phyloP scores from a whole-genome alignment of 192 early-diverging fungal species.

The Fimicolochytrium jonesii region DNA sequence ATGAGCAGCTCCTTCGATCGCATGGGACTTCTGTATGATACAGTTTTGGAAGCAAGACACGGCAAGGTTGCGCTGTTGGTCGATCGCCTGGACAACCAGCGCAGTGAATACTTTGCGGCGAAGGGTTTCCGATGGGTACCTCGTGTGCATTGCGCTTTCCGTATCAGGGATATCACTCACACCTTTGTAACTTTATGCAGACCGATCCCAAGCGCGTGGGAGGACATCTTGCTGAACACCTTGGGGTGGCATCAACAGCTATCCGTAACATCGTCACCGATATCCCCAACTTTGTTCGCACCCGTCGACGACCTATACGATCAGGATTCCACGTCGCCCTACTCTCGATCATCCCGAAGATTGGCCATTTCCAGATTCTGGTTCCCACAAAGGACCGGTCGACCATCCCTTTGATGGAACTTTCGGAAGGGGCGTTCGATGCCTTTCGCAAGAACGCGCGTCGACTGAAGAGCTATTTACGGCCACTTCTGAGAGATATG shows the following conservation, averaged over 20 bases:
- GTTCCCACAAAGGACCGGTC: constrained; percentile 5
- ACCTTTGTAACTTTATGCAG: neutral
- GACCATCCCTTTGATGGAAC: neutral
- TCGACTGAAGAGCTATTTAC: neutral
- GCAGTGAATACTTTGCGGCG: neutral
- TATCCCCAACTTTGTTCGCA: neutral
- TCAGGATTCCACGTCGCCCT: constrained; percentile 5
- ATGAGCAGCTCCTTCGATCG: constrained; percentile 7
- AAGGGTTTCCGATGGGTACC: constrained; percentile 13
- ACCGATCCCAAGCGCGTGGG: constrained; percentile 9
- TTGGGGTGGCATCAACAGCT: neutral
- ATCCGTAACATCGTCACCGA: neutral
- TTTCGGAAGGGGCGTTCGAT: neutral
- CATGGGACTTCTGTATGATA: constrained; percentile 14
- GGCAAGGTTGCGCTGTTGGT: constrained; percentile 11
- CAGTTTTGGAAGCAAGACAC: constrained; percentile 1
- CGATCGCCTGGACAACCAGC: neutral
- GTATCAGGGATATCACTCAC: neutral
- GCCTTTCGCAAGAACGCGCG: neutral
- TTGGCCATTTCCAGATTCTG: constrained; percentile 11
- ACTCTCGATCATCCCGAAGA: neutral
- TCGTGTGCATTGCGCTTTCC: neutral
- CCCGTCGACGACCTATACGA: neutral
- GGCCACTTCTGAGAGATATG: neutral
- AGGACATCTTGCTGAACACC: neutral